Evolutionary conservation across 306 rosid species (phyloP).

Genomic region (Cicer cuneatum): DNA sequence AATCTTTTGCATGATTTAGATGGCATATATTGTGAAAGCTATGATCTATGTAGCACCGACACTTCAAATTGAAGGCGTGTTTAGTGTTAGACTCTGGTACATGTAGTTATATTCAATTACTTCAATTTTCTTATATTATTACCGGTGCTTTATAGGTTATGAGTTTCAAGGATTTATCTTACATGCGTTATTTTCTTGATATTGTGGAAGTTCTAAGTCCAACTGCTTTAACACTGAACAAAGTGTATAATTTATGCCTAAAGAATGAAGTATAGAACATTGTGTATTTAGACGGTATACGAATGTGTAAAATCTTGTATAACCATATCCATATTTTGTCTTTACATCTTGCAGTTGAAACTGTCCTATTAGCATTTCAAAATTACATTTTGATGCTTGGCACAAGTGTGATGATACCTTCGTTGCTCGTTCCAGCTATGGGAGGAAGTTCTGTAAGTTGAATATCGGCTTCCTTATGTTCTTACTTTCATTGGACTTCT

Average conservation of each 20-base stretch:
- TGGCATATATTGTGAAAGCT: not conserved
- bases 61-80: too few species aligned
- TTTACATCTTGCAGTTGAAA: slow-evolving; percentile 73
- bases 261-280: not conserved
- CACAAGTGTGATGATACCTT: slow-evolving; percentile 93
- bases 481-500: slow-evolving; percentile 1
- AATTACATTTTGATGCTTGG: slow-evolving; percentile 96
- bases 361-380: slow-evolving; percentile 87
- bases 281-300: slow-evolving; percentile 10
- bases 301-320: slow-evolving; percentile 2
- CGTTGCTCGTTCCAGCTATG: slow-evolving; percentile 83
- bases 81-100: not conserved
- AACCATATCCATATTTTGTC: slow-evolving; percentile 7
- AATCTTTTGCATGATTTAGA: not conserved
- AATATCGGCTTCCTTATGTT: slow-evolving; percentile 29
- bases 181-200: slow-evolving; percentile 9
- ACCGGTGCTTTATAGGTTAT: too few species aligned
- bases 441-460: slow-evolving; percentile 87
- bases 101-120: not conserved
- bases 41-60: not conserved
- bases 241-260: not conserved
- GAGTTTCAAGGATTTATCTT: not conserved
- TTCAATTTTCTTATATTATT: too few species aligned
- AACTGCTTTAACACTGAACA: slow-evolving; percentile 14
- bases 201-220: not conserved